These are phyloP conservation scores for Serendipita vermifera DNA, from an alignment of 768 basidiomycete species.

Conservation along the genomic window DNA sequence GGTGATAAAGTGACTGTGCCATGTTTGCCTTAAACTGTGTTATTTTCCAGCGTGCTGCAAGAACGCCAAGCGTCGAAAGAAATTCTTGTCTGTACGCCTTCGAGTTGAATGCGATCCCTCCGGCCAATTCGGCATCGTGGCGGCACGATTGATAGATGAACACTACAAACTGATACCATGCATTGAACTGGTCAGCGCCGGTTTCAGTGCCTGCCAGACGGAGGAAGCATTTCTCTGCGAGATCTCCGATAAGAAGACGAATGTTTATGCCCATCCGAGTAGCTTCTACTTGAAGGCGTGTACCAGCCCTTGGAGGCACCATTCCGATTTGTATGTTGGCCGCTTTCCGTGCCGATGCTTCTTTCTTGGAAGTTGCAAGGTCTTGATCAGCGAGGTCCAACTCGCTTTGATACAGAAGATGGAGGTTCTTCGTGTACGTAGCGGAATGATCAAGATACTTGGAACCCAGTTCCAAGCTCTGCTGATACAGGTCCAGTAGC, in stretches of 20 bases:
- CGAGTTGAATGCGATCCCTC: slow-evolving; percentile 34
- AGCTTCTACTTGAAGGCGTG: slow-evolving; percentile 47
- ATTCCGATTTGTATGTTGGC: slow-evolving; percentile 44
- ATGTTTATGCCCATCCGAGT: slow-evolving; percentile 42
- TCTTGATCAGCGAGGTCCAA: slow-evolving; percentile 25
- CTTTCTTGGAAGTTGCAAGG: slow-evolving; percentile 27
- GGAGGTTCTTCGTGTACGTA: slow-evolving; percentile 49
- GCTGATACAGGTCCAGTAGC: slow-evolving; percentile 30
- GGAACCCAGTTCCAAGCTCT: slow-evolving; percentile 29
- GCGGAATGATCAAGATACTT: slow-evolving; percentile 42
- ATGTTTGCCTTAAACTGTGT: slow-evolving; percentile 41
- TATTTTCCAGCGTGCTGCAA: too few species aligned
- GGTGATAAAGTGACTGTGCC: slow-evolving; percentile 21
- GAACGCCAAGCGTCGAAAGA: too few species aligned
- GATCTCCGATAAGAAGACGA: slow-evolving; percentile 36
- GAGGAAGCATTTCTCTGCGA: slow-evolving; percentile 33
- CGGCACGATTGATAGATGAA: slow-evolving; percentile 38
- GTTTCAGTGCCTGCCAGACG: slow-evolving; percentile 19
- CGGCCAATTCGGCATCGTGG: slow-evolving; percentile 36
- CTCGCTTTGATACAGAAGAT: slow-evolving; percentile 39
- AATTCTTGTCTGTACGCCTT: slow-evolving; percentile 42
- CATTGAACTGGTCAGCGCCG: slow-evolving; percentile 23
- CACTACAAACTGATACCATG: slow-evolving; percentile 35
- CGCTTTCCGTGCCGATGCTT: slow-evolving; percentile 38
- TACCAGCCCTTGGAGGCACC: slow-evolving; percentile 44